Percentiles rank a stretch among this genome's conserved stretches.
These are phyloP conservation scores for Aspergillus aculeatus DNA, from an alignment of 2,329 filamentous ascomycete genomes.

Conservation along the genomic window DNA sequence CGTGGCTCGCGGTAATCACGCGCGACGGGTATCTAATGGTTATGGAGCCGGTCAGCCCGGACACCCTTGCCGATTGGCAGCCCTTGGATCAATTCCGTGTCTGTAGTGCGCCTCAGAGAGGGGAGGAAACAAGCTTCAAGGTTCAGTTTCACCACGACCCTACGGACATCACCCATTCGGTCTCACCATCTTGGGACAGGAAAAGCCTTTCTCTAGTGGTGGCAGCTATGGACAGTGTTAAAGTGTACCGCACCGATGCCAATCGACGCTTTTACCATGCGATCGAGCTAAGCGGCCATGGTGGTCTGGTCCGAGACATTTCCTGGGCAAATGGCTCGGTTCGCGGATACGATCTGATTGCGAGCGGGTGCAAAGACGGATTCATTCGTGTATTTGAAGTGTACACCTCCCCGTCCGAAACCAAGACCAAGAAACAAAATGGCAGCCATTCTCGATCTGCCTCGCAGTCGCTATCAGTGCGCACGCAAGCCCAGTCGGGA, in stretches of 20 bases:
- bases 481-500: conserved; percentile 40
- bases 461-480: conserved; percentile 29
- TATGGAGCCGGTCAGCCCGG: conserved; percentile 81
- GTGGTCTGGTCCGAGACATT: conserved; percentile 78
- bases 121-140: conserved; percentile 83
- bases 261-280: conserved; percentile 82
- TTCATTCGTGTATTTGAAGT: conserved; percentile 80
- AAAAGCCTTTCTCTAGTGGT: conserved; percentile 81
- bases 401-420: conserved; percentile 36
- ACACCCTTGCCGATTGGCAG: conserved; percentile 74
- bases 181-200: conserved; percentile 75
- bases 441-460: conserved; percentile 28
- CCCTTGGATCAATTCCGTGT: conserved; percentile 74
- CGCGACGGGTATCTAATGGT: conserved; percentile 77
- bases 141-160: conserved; percentile 87
- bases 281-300: conserved; percentile 70
- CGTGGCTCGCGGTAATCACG: conserved; percentile 80
- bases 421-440: conserved; percentile 26
- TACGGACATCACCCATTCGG: conserved; percentile 66
- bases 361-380: conserved; percentile 90
- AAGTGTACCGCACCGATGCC: conserved; percentile 74
- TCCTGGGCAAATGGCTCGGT: conserved; percentile 92
- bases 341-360: conserved; percentile 83
- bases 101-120: conserved; percentile 67
- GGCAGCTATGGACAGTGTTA: conserved; percentile 78